Conservation (phyloP, 495 filamentous ascomycete genomes). For the Beverwykella pulmonaria region DNA sequence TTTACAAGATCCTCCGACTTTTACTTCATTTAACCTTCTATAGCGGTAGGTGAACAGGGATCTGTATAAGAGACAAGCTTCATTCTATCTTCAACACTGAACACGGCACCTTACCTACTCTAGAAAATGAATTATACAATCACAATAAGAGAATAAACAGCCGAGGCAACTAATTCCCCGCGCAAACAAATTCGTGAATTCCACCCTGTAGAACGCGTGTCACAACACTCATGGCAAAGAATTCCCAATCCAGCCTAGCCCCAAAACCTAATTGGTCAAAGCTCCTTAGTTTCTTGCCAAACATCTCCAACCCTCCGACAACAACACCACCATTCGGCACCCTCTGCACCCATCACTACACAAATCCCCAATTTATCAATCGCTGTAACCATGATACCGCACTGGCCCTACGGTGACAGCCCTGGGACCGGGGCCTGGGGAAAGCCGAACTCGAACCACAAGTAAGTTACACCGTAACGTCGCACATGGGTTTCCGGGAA, state of each 20-base stretch:
- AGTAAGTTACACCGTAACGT: conserved; percentile 16
- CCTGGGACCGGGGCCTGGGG: conserved; percentile 26
- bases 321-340: conserved; percentile 3
- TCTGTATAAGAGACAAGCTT: no score
- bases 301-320: not conserved
- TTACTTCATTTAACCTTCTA: no score
- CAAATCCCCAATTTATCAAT: not conserved
- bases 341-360: not conserved
- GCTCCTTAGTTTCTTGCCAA: not conserved
- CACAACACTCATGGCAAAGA: not conserved
- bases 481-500: not conserved
- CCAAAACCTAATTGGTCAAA: conserved; percentile 6
- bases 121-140: no score
- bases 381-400: conserved; percentile 7
- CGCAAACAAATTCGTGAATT: not conserved
- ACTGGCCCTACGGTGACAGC: conserved; percentile 20
- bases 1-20: no score
- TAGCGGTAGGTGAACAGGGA: no score
- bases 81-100: no score
- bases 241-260: conserved; percentile 3
- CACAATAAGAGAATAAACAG: no score
- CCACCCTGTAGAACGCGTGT: conserved; percentile 14
- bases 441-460: conserved; percentile 26
- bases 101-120: no score
- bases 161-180: no score